Evolutionary conservation across 176 grass and related monocot genomes (phyloP).

Genomic region (Typha latifolia): DNA sequence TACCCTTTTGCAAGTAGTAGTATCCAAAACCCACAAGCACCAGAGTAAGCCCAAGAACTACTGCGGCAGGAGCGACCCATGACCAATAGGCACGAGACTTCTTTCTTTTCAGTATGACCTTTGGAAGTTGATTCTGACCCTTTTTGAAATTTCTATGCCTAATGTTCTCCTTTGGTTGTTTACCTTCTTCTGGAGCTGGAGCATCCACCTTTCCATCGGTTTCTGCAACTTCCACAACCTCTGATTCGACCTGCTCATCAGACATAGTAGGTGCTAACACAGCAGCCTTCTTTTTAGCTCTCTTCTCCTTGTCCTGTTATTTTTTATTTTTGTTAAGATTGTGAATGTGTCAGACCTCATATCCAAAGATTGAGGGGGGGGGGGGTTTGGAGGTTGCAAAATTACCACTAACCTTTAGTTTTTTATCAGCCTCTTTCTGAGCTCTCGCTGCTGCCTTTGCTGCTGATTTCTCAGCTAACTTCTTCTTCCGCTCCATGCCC

Average conservation of each 20-base stretch:
- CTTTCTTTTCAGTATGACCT: constrained; percentile 64
- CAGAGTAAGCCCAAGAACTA: constrained; percentile 19
- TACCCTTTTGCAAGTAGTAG: constrained; percentile 29
- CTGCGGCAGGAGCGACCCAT: constrained; percentile 36
- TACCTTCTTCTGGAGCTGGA: constrained; percentile 21
- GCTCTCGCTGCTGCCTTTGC: constrained; percentile 58
- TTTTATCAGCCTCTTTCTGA: constrained; percentile 79
- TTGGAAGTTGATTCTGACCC: constrained; percentile 36
- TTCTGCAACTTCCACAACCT: constrained; percentile 53
- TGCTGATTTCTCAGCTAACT: constrained; percentile 68
- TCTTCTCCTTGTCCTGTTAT: constrained; percentile 80
- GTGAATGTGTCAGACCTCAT: background rate
- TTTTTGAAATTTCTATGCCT: constrained; percentile 31
- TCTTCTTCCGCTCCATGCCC: constrained; percentile 91
- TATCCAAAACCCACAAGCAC: constrained; percentile 30
- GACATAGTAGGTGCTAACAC: constrained; percentile 11
- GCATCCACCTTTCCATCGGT: constrained; percentile 21
- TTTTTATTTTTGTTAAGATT: constrained; percentile 1
- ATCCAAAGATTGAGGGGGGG: background rate
- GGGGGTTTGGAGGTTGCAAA: background rate
- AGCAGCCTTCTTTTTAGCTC: constrained; percentile 55
- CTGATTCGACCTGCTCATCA: constrained; percentile 41
- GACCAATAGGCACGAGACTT: constrained; percentile 43
- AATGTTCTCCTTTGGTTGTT: constrained; percentile 46
- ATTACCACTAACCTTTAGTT: constrained; percentile 37